These are phyloP conservation scores for Naganishia liquefaciens DNA, from an alignment of 1,284 basidiomycete genomes.

Conservation along the genomic window DNA sequence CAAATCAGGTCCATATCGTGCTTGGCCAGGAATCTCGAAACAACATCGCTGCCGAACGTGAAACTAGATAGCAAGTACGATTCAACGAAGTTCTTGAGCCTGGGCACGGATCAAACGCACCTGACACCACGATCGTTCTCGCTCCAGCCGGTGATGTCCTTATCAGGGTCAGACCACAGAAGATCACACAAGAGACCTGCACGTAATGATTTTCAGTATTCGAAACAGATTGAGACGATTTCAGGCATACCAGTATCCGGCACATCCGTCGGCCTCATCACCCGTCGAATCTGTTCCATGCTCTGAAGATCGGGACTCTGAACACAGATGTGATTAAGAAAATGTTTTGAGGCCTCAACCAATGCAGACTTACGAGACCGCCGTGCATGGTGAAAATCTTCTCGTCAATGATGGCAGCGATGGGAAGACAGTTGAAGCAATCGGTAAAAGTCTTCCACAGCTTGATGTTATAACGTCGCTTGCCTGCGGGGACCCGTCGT, in stretches of 20 bases:
- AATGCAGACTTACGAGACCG: conserved; percentile 44
- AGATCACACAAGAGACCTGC: conserved; percentile 88
- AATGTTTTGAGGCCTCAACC: not conserved
- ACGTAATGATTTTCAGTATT: not conserved
- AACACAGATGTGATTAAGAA: conserved; percentile 55
- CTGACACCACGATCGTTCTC: conserved; percentile 99
- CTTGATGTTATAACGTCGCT: conserved; percentile 66
- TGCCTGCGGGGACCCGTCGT: conserved; percentile 50
- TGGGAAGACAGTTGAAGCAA: conserved; percentile 67
- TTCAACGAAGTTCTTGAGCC: conserved; percentile 61
- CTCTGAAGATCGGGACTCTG: conserved; percentile 95
- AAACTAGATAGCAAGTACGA: conserved; percentile 35
- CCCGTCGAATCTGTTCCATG: conserved; percentile 99
- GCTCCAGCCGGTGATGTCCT: conserved; percentile 98
- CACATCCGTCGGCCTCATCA: conserved; percentile 98
- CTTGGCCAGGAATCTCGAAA: conserved; percentile 96
- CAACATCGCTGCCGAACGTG: conserved; percentile 91
- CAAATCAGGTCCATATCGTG: conserved; percentile 99
- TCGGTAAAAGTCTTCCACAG: conserved; percentile 67
- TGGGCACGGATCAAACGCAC: not conserved
- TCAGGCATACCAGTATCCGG: conserved; percentile 82
- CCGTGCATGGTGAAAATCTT: conserved; percentile 63
- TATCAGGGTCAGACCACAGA: conserved; percentile 98
- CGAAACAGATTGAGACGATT: not conserved
- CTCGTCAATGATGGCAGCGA: conserved; percentile 64